Percentiles rank a stretch among this genome's conserved stretches.
Conservation (phyloP, 2,329 filamentous ascomycete species). For the Trichoderma hamatum region DNA sequence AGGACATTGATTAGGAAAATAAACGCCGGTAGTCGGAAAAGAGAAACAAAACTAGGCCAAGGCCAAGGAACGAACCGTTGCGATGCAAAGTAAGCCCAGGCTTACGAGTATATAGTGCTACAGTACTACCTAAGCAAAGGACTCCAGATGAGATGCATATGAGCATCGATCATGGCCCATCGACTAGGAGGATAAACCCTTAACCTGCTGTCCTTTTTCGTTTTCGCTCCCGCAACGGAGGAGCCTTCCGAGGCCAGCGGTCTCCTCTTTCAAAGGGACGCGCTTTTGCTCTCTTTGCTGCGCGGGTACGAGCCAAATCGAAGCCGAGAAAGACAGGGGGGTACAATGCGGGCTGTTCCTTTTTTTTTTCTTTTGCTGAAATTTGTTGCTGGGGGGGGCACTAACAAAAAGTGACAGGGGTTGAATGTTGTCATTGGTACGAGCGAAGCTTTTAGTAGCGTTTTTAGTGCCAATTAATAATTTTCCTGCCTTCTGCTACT, state of each 20-base stretch:
- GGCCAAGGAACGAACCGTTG: neutral
- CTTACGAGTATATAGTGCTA: neutral
- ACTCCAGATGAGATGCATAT: constrained; percentile 20
- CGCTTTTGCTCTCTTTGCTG: neutral
- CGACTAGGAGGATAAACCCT: neutral
- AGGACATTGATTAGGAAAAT: neutral
- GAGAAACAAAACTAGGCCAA: neutral
- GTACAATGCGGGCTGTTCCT: neutral
- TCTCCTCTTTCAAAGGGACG: neutral
- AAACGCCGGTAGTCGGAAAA: neutral
- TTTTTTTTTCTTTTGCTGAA: neutral
- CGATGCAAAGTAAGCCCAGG: neutral
- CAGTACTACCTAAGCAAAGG: neutral
- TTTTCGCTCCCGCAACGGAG: neutral
- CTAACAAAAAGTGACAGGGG: constrained; percentile 4
- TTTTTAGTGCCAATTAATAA: neutral
- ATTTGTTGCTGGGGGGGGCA: neutral
- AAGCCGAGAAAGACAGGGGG: neutral
- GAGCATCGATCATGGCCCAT: constrained; percentile 16
- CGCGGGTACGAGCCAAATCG: neutral
- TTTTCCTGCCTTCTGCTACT: neutral
- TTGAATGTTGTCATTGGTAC: constrained; percentile 11
- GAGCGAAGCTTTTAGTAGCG: neutral
- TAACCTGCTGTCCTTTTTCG: neutral
- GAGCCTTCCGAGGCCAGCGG: neutral